These are phyloP conservation scores for Fusarium metavorans DNA, from an alignment of 2,329 filamentous ascomycete genomes.

Conservation along the genomic window DNA sequence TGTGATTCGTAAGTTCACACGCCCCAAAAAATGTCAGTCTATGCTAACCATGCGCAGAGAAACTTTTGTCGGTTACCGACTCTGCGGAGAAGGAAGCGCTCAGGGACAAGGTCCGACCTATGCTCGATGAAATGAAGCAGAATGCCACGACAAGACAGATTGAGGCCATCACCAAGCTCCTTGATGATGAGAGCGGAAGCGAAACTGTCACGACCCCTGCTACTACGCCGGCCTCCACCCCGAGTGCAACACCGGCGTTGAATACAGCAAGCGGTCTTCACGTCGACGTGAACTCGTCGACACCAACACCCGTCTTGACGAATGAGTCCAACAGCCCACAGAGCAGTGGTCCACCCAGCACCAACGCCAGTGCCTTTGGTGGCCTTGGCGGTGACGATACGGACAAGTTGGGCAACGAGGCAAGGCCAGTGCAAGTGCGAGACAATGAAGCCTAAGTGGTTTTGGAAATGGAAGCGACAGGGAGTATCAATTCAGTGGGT, in stretches of 20 bases:
- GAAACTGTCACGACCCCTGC: conserved; percentile 12
- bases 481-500: conserved; percentile 23
- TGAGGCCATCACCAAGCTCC: conserved; percentile 51
- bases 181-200: conserved; percentile 42
- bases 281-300: conserved; percentile 63
- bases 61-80: conserved; percentile 72
- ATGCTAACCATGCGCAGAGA: conserved; percentile 68
- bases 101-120: conserved; percentile 72
- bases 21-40: background rate
- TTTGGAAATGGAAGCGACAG: background rate
- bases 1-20: conserved; percentile 83
- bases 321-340: conserved; percentile 77
- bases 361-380: conserved; percentile 67
- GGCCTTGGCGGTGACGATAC: conserved; percentile 48
- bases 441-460: conserved; percentile 47
- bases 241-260: background rate
- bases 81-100: conserved; percentile 70
- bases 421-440: conserved; percentile 41
- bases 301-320: conserved; percentile 75
- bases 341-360: conserved; percentile 74
- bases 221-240: background rate
- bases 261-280: conserved; percentile 49
- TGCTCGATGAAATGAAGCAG: conserved; percentile 72
- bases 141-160: conserved; percentile 73
- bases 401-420: conserved; percentile 37